Evolutionary conservation across 2,329 filamentous ascomycete species (phyloP), one percentile per base, ranked within the genome.

Genomic region (Polychaeton citri): DNA sequence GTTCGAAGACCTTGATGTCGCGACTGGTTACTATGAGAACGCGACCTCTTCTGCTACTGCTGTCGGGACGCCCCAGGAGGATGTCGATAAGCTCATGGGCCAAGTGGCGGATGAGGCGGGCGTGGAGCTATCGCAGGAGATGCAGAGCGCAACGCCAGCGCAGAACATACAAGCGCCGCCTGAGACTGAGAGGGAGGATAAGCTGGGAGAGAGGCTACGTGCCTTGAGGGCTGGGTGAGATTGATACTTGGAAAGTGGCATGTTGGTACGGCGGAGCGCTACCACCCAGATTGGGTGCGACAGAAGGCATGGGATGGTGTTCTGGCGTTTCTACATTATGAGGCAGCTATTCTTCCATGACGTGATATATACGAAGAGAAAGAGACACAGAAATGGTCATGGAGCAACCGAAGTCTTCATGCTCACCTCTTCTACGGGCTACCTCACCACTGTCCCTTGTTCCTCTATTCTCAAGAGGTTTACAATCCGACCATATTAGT

Each of bases 21-120:
- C 63, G 28, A 66, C 64, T 6, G 65, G 77, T 47, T 85, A 87
- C 61, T 90, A 90, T 61, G 83, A 88, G 59, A 85, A 87, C 53
- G 82, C 84, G 40, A 88, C 87, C 43, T 76, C 74, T 16, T 79
- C 81, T 41, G 81, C 80, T 24, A 92, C 85, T 57, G 82, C 60
- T 51, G 79, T 65, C 55, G 82, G 67, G 58, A 87, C 64, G 63
- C 82, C 65, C 61, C 74, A 93, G 55, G 85, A 92, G 48, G 84
- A 87, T 47, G 84, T 93, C 2, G 85, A 93, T 58, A 77, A 84
- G 46, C 63, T 93, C 43, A 80, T 93, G 61, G 79, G 75, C 44
- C 81, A 92, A 62, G 74, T 90, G 30, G 85, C 85, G 43, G 86
- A 93, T 57, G 85, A 92, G 58, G 84, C 82, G 7, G 86, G 86